phyloP scores from a whole-genome alignment of 2,329 filamentous ascomycete genomes.

The Diaporthe helianthi region DNA sequence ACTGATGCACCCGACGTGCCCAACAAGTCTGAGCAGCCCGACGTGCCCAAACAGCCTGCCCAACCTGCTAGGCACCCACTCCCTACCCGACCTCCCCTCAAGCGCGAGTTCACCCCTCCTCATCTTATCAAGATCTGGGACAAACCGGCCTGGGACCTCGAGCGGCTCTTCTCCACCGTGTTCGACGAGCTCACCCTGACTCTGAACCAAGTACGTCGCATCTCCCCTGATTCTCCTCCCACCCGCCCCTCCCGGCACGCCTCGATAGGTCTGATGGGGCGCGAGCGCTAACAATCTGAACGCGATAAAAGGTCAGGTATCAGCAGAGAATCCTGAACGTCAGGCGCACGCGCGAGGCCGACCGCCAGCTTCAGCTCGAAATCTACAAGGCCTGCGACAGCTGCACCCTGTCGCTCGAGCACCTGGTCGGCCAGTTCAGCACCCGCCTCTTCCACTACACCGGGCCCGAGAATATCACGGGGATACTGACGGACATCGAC shows the following conservation, averaged over 20 bases:
- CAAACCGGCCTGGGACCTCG: neutral
- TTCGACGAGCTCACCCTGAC: neutral
- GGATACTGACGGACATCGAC: neutral
- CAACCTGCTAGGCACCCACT: neutral
- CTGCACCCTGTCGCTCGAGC: neutral
- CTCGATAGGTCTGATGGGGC: neutral
- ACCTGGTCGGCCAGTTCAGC: constrained; percentile 9
- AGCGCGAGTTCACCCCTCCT: constrained; percentile 4
- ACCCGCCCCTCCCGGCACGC: no score
- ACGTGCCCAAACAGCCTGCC: neutral
- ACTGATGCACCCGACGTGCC: neutral
- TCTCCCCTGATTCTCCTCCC: no score
- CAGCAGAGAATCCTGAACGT: neutral
- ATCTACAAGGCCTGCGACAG: constrained; percentile 1
- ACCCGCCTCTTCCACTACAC: neutral
- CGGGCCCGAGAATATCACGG: neutral
- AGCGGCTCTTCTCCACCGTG: neutral
- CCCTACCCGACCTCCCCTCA: neutral
- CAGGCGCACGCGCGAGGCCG: neutral
- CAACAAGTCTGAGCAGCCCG: neutral
- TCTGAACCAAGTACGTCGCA: neutral
- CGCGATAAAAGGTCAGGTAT: neutral
- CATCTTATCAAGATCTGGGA: neutral
- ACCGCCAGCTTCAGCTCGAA: neutral
- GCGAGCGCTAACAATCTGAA: neutral